Evolutionary conservation across 768 basidiomycete species (phyloP).

Genomic region (Suillus sp.): DNA sequence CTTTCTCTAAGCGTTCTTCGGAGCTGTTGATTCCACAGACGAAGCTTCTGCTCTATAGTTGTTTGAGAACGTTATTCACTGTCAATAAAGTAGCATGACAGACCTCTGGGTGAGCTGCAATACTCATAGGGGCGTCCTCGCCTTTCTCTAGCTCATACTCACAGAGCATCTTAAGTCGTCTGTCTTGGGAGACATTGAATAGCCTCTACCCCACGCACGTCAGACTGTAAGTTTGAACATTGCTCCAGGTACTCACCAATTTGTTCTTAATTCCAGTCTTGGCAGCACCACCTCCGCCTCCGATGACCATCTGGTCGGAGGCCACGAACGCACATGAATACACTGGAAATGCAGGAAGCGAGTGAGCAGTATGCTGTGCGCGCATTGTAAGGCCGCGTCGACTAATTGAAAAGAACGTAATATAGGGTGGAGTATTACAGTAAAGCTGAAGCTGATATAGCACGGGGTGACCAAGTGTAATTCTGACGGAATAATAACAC

Average conservation of each 20-base stretch:
- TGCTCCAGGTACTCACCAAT: constrained; percentile 53
- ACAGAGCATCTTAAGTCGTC: constrained; percentile 54
- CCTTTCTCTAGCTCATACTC: constrained; percentile 77
- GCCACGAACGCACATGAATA: constrained; percentile 84
- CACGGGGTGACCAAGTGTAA: neutral
- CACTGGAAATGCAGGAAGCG: constrained; percentile 83
- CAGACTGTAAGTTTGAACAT: constrained; percentile 9
- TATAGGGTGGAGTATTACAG: constrained; percentile 6
- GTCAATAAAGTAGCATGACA: constrained; percentile 14
- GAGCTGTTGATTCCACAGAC: constrained; percentile 90
- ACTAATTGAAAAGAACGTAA: constrained; percentile 5
- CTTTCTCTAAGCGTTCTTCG: constrained; percentile 56
- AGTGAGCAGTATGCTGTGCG: constrained; percentile 73
- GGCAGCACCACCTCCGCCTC: constrained; percentile 88
- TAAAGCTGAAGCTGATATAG: constrained; percentile 12
- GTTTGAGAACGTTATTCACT: constrained; percentile 8
- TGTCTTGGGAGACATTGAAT: constrained; percentile 59
- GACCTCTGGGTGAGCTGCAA: constrained; percentile 70
- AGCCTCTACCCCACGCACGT: constrained; percentile 51
- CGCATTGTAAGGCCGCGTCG: constrained; percentile 56
- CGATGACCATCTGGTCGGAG: constrained; percentile 72
- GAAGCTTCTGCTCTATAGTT: constrained; percentile 49
- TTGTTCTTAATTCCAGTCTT: constrained; percentile 94
- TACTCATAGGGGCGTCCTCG: constrained; percentile 98
- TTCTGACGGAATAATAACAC: neutral